Conservation (phyloP, 257 asterid species). For the Coffea canephora region DNA sequence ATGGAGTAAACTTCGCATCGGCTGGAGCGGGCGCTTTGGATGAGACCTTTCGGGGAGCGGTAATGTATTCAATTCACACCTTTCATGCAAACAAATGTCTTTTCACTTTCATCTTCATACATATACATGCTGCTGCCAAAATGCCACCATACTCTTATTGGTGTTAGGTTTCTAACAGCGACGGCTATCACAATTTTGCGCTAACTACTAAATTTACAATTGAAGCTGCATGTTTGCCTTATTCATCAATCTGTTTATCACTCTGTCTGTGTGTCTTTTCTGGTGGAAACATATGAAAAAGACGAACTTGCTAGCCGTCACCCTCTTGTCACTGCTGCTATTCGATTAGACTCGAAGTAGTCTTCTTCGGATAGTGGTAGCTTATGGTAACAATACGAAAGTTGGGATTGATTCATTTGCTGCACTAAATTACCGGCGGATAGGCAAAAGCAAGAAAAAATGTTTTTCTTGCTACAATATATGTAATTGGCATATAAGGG, state of each 20-base stretch:
- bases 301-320: background rate
- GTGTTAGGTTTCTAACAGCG: background rate
- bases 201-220: background rate
- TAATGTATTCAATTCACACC: slow-evolving; percentile 10
- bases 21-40: slow-evolving; percentile 66
- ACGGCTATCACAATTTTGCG: background rate
- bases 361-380: too few species aligned
- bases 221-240: background rate
- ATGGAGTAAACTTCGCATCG: slow-evolving; percentile 68
- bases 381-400: too few species aligned
- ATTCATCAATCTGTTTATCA: too few species aligned
- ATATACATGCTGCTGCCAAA: too few species aligned
- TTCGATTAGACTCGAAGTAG: background rate
- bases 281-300: background rate
- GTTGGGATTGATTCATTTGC: too few species aligned
- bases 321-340: too few species aligned
- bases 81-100: slow-evolving; percentile 6
- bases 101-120: background rate
- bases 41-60: slow-evolving; percentile 55
- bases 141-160: background rate
- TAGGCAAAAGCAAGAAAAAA: background rate
- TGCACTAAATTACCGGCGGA: background rate
- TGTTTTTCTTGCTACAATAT: background rate
- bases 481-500: too few species aligned
- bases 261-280: too few species aligned